Base-by-base conservation (phyloP, 192 early-diverging fungal genomes). In the Cetraspora pellucida region DNA sequence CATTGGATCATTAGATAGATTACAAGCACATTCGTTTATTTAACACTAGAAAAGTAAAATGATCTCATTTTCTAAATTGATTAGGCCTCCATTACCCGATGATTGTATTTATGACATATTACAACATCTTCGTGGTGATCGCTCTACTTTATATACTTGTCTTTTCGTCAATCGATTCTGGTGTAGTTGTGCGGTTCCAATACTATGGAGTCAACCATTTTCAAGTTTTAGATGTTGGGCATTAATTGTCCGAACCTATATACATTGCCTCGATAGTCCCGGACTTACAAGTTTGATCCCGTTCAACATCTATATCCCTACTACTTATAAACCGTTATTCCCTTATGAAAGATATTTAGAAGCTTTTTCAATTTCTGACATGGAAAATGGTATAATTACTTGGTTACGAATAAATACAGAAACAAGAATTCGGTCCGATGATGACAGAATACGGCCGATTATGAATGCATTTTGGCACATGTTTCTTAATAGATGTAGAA, bases 41-140 rank as follows among this genome's bases (percentile, higher is more conserved):
- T 37, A 37, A 37, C 7, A 37, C 37, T 37, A 37, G 37, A 37
- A 37, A 37, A 37, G 37, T 37, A 37, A 37, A 37, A 37, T 37
- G 37, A 37, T 37, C 37, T 6, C 37, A 37, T 37, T 37, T 37
- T 37, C 37, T 2, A 37, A 37, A 37, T 37, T 54, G 50, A 54
- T 54, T n/a, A 54, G 13, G 5, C 50, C 50, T 54, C 16, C 13
- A 11, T 54, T 54, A 19, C 60, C 60, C 4, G 60, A 25, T 37
- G 60, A 63, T 37, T 63, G 60, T 63, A 25, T 63, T 21, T 25
- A 63, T 25, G 60, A 63, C 14, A 37, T 63, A 16, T 63, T 63
- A 14, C 60, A 63, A 63, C 23, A 63, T 21, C 23, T 63, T 30
- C 27, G 21, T 21, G 13, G 21, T 37, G 60, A 63, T 37, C 6